Conservation (phyloP, 1,284 basidiomycete species). For the Cystobasidiaceae sp. region DNA sequence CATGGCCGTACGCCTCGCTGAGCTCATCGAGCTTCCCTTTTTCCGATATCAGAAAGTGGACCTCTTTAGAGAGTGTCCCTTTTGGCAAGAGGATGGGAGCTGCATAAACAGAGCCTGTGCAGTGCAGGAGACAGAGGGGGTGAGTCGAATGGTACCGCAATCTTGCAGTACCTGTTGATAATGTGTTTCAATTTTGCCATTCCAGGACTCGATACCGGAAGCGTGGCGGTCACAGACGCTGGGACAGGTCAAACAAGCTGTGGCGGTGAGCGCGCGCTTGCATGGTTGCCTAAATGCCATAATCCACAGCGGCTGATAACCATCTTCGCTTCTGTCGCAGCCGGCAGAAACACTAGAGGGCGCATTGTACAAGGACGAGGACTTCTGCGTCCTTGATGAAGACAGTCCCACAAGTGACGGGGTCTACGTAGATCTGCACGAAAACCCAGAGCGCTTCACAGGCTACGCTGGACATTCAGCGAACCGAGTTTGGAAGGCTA, state of each 20-base stretch:
- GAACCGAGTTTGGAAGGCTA: constrained; percentile 83
- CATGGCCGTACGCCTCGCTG: constrained; percentile 64
- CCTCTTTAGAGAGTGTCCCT: constrained; percentile 92
- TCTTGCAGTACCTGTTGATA: neutral
- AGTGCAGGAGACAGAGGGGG: constrained; percentile 90
- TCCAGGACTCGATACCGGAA: constrained; percentile 83
- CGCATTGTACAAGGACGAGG: constrained; percentile 83
- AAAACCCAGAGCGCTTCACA: constrained; percentile 93
- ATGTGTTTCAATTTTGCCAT: neutral
- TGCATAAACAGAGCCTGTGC: constrained; percentile 90
- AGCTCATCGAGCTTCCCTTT: constrained; percentile 80
- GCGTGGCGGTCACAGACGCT: constrained; percentile 65
- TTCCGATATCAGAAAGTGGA: constrained; percentile 95
- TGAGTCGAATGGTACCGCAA: too few relatives aligned
- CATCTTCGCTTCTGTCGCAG: neutral
- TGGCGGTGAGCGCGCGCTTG: neutral
- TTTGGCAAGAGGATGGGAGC: constrained; percentile 90
- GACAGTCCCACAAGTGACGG: constrained; percentile 63
- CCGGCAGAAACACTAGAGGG: constrained; percentile 58
- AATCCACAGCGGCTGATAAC: too few relatives aligned
- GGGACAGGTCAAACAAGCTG: constrained; percentile 23
- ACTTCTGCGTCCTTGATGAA: constrained; percentile 92
- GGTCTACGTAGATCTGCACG: constrained; percentile 84
- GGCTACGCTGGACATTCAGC: constrained; percentile 87
- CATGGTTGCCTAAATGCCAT: constrained; percentile 43